Percentiles rank a stretch among this genome's conserved stretches.
Evolutionary conservation across 345 rosid genomes (phyloP).

Genomic region (Citrus cavaleriei): DNA sequence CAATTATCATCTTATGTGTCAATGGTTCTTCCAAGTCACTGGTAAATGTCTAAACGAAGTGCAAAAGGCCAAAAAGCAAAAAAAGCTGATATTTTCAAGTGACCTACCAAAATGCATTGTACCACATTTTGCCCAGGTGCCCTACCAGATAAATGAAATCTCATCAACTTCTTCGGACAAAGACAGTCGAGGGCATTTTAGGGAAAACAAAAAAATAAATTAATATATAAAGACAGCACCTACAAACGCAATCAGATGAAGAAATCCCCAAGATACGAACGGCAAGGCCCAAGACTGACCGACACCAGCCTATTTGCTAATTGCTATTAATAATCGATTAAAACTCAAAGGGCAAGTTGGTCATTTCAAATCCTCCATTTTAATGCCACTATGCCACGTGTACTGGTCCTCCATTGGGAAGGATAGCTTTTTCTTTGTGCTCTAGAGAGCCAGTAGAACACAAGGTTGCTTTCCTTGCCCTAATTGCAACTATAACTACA

Average conservation of each 20-base stretch:
- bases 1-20: background rate
- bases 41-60: background rate
- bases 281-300: slow-evolving; percentile 1
- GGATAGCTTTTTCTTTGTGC: background rate
- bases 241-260: background rate
- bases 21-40: background rate
- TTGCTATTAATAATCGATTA: background rate
- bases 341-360: slow-evolving; percentile 6
- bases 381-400: background rate
- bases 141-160: background rate
- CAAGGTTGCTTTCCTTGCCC: background rate
- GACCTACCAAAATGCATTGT: slow-evolving; percentile 1
- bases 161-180: background rate
- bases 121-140: background rate
- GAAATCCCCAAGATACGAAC: background rate
- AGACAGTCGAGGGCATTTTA: background rate
- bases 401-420: background rate
- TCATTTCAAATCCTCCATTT: background rate
- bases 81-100: background rate
- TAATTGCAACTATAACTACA: background rate
- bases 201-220: background rate
- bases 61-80: background rate
- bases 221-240: background rate
- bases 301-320: slow-evolving; percentile 5
- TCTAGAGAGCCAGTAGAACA: background rate